Conservation (phyloP, 2,329 filamentous ascomycete species). For the Talaromyces funiculosus region DNA sequence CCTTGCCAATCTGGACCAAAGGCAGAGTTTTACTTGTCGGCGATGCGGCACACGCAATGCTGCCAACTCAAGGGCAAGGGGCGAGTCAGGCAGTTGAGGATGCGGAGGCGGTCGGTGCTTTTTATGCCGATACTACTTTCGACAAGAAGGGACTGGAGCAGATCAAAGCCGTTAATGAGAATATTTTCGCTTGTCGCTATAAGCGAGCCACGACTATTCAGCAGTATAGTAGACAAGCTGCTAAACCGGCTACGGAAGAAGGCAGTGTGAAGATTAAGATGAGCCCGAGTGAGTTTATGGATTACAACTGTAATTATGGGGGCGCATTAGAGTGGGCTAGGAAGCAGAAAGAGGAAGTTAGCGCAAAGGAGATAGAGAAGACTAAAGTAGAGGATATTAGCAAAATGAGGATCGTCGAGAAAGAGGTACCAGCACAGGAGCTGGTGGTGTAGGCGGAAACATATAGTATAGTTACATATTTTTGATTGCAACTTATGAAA, state of each 20-base stretch:
- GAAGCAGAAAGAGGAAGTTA: not conserved
- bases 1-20: conserved; percentile 31
- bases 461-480: not conserved
- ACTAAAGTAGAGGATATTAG: not conserved
- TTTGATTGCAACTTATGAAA: not conserved
- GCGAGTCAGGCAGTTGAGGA: conserved; percentile 3
- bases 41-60: not conserved
- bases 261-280: conserved; percentile 18
- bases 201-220: conserved; percentile 40
- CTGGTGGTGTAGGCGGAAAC: not conserved
- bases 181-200: conserved; percentile 22
- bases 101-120: not conserved
- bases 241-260: conserved; percentile 34
- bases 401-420: not conserved
- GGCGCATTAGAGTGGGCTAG: conserved; percentile 15
- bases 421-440: not conserved
- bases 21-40: conserved; percentile 4
- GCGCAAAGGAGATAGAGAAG: not conserved
- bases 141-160: not conserved
- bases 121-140: not conserved
- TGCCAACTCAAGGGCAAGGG: conserved; percentile 1
- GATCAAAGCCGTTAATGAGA: not conserved
- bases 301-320: conserved; percentile 17
- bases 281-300: conserved; percentile 16
- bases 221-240: conserved; percentile 40